Percentiles rank a stretch among this genome's conserved stretches.
phyloP scores from a whole-genome alignment of 148 eudicot species.

The Linanthus parryae region DNA sequence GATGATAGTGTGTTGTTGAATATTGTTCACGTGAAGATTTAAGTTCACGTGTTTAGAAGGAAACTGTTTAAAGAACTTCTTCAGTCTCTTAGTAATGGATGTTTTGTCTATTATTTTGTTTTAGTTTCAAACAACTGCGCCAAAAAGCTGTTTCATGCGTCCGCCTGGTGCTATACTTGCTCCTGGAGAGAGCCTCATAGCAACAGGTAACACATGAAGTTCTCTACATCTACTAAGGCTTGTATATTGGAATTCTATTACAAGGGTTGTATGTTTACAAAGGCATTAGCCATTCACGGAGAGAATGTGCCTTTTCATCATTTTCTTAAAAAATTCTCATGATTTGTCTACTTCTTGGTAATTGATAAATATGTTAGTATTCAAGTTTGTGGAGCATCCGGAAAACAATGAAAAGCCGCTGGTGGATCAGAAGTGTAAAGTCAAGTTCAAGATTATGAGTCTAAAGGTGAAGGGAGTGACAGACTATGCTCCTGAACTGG shows the following conservation, averaged over 20 bases:
- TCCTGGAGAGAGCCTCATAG: conserved; percentile 82
- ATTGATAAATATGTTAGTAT: conserved; percentile 33
- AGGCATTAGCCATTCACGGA: no score
- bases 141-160: conserved; percentile 95
- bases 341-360: no score
- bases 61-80: no score
- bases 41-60: no score
- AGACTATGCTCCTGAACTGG: conserved; percentile 87
- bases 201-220: conserved; percentile 48
- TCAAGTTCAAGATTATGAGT: conserved; percentile 88
- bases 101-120: conserved; percentile 16
- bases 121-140: conserved; percentile 95
- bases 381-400: conserved; percentile 87
- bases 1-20: no score
- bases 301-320: no score
- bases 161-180: conserved; percentile 89
- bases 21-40: no score
- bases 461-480: conserved; percentile 70
- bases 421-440: conserved; percentile 71
- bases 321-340: no score
- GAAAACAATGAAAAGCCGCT: conserved; percentile 75
- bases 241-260: no score
- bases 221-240: no score
- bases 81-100: conserved; percentile 14
- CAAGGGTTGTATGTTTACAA: no score